Percentiles rank a stretch among this genome's conserved stretches.
These are phyloP conservation scores for Ostreobium quekettii DNA, from an alignment of 139 green algal species.

Conservation along the genomic window DNA sequence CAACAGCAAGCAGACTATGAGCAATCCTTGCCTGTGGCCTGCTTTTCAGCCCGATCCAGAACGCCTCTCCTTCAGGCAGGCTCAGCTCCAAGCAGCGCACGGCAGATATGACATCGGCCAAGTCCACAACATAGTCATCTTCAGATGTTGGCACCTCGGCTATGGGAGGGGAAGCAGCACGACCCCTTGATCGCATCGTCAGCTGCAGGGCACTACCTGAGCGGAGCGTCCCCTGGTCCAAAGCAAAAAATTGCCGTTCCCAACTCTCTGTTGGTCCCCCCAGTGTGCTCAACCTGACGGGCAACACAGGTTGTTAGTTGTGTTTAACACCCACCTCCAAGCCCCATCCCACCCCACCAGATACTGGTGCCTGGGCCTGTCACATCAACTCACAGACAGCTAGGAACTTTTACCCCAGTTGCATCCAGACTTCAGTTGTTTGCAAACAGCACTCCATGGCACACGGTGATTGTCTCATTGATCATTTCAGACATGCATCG, in stretches of 20 bases:
- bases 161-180: neutral
- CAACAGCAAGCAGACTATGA: no score
- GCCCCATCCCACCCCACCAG: no score
- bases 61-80: slow-evolving; percentile 43
- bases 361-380: no score
- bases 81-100: slow-evolving; percentile 44
- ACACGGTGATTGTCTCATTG: no score
- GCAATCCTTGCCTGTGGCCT: neutral
- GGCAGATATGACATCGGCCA: neutral
- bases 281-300: slow-evolving; percentile 18
- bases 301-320: no score
- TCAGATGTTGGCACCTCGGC: neutral
- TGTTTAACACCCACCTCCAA: no score
- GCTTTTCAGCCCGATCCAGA: slow-evolving; percentile 43
- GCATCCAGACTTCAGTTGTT: no score
- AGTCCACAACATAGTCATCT: neutral
- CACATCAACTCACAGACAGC: no score
- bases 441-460: no score
- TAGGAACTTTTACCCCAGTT: no score
- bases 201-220: slow-evolving; percentile 27
- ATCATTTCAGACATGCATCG: no score
- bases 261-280: slow-evolving; percentile 29
- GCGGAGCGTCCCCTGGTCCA: slow-evolving; percentile 41
- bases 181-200: no score
- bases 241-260: slow-evolving; percentile 44